Evolutionary conservation across 257 asterid genomes (phyloP), one percentile per base, ranked within the genome.

Genomic region (Solanum ahanhuiri): DNA sequence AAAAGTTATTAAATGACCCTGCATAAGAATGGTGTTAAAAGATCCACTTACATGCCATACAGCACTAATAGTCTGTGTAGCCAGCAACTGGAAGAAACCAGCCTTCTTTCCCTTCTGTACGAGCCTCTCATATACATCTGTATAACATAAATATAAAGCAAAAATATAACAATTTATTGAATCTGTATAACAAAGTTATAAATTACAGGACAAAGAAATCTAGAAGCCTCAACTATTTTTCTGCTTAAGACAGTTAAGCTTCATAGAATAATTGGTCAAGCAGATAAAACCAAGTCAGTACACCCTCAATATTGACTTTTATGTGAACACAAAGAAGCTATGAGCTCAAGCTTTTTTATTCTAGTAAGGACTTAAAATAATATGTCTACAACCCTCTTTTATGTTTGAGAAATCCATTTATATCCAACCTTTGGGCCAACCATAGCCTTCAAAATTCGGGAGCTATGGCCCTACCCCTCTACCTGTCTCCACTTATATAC

Each of bases 41-140:
- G 63, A 41, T 77, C 63, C 63, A 23, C 98, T 93, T 94, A 96
- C 99, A 90, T 96, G 98, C 99, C 98, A 95, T 87, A 96, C 99
- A 76, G 98, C 99, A 89, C 99, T 96, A 90, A 95, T 95, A 11
- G 98, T 95, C 88, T 95, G 98, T 73, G 99, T 95, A 73, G 94
- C 98, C 90, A 93, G 89, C 95, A 96, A 93, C 93, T 95, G 98
- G 90, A 94, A 91, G 94, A 96, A 96, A 87, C 98, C 98, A 84
- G 98, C 90, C 90, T 90, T 95, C 91, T 92, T 92, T 25, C 98
- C 99, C 85, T 92, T 92, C 92, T 90, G 95, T 82, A 93, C 82
- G 86, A 94, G 93, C 92, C 99, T 93, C 89, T 96, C 98, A 81
- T 94, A 96, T 71, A 95, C 96, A 94, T 96, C 97, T 95, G 86